A percentile compares a stretch with the other conserved stretches of the same genome.
Conservation (phyloP, 805 yeast genomes). For the Yarrowia divulgata region DNA sequence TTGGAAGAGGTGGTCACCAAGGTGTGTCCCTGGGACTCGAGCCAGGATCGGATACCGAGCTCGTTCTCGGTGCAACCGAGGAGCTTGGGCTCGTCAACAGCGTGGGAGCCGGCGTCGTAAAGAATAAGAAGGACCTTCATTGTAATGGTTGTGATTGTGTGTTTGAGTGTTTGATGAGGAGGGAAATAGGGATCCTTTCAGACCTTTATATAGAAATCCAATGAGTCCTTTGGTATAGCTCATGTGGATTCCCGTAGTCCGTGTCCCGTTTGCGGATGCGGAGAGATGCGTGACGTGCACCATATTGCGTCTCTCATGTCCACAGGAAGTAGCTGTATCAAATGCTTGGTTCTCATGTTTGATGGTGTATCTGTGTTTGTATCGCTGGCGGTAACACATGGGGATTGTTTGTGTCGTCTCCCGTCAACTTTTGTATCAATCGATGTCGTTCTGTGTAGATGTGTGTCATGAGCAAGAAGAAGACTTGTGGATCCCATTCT, state of each 20-base stretch:
- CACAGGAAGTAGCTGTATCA: background rate
- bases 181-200: no score
- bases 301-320: background rate
- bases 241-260: background rate
- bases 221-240: background rate
- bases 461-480: background rate
- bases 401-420: no score
- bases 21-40: conserved; percentile 15
- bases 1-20: conserved; percentile 10
- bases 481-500: no score
- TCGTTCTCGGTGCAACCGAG: conserved; percentile 14
- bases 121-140: conserved; percentile 17
- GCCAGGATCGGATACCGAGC: conserved; percentile 12
- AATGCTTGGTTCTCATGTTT: no score
- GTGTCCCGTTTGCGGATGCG: background rate
- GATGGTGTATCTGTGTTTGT: background rate
- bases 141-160: background rate
- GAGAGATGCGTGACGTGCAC: background rate
- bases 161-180: background rate
- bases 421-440: no score
- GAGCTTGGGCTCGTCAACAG: conserved; percentile 11
- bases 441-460: background rate
- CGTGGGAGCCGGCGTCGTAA: conserved; percentile 14
- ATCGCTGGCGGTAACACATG: background rate
- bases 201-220: background rate